These are phyloP conservation scores for Venturia effusa DNA, from an alignment of 2,329 filamentous ascomycete species.

Conservation along the genomic window DNA sequence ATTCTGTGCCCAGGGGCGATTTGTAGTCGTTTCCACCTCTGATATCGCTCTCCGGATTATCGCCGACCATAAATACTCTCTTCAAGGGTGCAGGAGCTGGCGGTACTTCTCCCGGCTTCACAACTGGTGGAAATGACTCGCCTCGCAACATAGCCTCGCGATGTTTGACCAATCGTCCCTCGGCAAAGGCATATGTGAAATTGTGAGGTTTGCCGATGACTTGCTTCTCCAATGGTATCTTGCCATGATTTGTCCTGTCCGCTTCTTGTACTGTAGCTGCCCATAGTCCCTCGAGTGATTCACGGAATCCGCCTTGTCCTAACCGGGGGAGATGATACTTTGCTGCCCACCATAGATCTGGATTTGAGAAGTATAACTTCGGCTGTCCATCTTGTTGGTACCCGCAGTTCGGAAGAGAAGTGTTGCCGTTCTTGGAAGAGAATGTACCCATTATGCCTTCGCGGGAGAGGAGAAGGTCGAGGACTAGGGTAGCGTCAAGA, in stretches of 20 bases:
- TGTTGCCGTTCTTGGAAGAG: conserved; percentile 58
- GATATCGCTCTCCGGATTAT: conserved; percentile 69
- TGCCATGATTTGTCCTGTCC: conserved; percentile 29
- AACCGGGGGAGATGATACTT: conserved; percentile 75
- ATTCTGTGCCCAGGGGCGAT: conserved; percentile 57
- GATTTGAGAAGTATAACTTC: conserved; percentile 75
- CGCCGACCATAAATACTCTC: conserved; percentile 85
- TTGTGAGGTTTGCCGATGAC: conserved; percentile 75
- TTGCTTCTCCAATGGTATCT: conserved; percentile 46
- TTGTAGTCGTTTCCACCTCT: conserved; percentile 69
- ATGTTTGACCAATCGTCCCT: conserved; percentile 57
- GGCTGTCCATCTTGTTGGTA: conserved; percentile 78
- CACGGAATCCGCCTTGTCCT: conserved; percentile 84
- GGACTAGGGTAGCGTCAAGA: conserved; percentile 72
- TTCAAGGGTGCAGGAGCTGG: conserved; percentile 38
- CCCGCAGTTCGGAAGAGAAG: conserved; percentile 56
- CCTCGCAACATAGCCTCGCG: conserved; percentile 38
- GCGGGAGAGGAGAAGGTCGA: conserved; percentile 71
- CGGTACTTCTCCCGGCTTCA: not conserved
- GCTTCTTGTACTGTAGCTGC: conserved; percentile 45
- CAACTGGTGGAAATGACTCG: conserved; percentile 14
- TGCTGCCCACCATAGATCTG: conserved; percentile 82
- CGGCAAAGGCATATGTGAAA: conserved; percentile 74
- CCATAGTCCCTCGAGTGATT: conserved; percentile 74
- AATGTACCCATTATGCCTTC: conserved; percentile 73